These are phyloP conservation scores for Cladobotryum protrusum DNA, from an alignment of 2,329 filamentous ascomycete genomes.

Conservation along the genomic window DNA sequence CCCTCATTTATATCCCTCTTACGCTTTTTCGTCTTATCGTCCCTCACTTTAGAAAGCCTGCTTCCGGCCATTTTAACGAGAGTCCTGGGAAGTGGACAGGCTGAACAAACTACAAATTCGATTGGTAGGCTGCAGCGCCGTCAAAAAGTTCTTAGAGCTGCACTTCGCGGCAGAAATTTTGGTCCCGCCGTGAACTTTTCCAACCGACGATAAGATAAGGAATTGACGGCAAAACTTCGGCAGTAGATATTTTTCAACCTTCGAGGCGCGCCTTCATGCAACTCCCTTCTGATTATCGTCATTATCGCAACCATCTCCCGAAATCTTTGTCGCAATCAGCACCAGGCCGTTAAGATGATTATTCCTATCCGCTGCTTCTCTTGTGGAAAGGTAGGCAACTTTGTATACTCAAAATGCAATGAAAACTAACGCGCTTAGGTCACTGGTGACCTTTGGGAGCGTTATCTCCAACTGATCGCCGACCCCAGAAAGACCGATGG, in stretches of 20 bases:
- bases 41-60: conserved; percentile 26
- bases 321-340: conserved; percentile 1
- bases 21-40: conserved; percentile 39
- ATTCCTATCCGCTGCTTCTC: conserved; percentile 98
- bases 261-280: conserved; percentile 1
- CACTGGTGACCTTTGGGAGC: conserved; percentile 94
- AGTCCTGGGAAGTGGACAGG: neutral
- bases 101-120: neutral
- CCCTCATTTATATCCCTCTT: conserved; percentile 41
- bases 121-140: conserved; percentile 12
- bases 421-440: conserved; percentile 55
- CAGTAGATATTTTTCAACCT: conserved; percentile 19
- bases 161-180: conserved; percentile 29
- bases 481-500: conserved; percentile 64
- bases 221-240: conserved; percentile 26
- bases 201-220: conserved; percentile 34
- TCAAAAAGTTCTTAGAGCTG: conserved; percentile 6
- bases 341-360: conserved; percentile 65
- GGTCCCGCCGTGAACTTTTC: conserved; percentile 36
- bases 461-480: conserved; percentile 83
- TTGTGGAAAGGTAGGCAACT: conserved; percentile 80
- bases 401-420: neutral
- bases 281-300: conserved; percentile 16
- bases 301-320: conserved; percentile 5
- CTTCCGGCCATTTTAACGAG: conserved; percentile 28